These are phyloP conservation scores for Torrubiella hemipterigena DNA, from an alignment of 2,329 filamentous ascomycete species.

Conservation along the genomic window DNA sequence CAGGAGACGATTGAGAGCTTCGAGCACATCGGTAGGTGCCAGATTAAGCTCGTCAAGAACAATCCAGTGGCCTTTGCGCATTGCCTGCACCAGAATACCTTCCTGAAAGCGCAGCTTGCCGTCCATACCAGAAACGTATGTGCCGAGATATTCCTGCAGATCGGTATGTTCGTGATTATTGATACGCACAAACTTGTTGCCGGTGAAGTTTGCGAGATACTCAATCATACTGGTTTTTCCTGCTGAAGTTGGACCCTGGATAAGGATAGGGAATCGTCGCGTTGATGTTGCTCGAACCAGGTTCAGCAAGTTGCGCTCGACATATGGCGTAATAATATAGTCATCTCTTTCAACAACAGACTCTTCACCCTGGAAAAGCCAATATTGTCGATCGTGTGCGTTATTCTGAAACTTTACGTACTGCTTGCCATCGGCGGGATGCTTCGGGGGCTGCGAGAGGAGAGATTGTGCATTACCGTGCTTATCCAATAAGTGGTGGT, in stretches of 20 bases:
- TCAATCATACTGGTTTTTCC: constrained; percentile 99
- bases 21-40: constrained; percentile 90
- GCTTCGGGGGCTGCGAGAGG: constrained; percentile 64
- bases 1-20: constrained; percentile 86
- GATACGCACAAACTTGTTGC: constrained; percentile 94
- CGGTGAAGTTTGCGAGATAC: constrained; percentile 90
- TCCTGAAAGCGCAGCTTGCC: constrained; percentile 87
- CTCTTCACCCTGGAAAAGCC: constrained; percentile 65
- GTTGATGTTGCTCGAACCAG: constrained; percentile 89
- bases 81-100: constrained; percentile 81
- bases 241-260: constrained; percentile 93
- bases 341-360: constrained; percentile 60
- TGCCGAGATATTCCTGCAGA: constrained; percentile 92
- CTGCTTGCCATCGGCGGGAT: constrained; percentile 60
- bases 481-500: constrained; percentile 64
- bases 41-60: constrained; percentile 95
- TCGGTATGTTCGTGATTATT: constrained; percentile 99
- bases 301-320: constrained; percentile 89
- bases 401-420: constrained; percentile 71
- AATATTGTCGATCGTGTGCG: constrained; percentile 62
- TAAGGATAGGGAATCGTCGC: constrained; percentile 78
- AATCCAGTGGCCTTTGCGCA: constrained; percentile 93
- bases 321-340: constrained; percentile 94
- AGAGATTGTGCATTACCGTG: constrained; percentile 57
- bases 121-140: constrained; percentile 76